Conservation (phyloP, 495 filamentous ascomycete genomes). For the Aspergillus biplanus region DNA sequence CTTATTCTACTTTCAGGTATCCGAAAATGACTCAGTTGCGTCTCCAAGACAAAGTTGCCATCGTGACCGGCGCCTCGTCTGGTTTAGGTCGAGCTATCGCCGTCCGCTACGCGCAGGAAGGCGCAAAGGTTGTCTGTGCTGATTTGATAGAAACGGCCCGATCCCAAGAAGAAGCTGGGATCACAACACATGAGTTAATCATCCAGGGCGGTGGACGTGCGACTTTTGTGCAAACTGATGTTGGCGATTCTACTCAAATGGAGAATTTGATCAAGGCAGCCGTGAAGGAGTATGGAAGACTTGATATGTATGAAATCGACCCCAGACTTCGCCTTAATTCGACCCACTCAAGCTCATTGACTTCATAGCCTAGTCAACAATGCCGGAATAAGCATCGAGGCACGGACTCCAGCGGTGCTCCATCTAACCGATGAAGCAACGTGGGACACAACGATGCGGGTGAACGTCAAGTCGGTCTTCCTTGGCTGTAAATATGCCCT, state of each 20-base stretch:
- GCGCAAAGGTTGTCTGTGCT: slow-evolving; percentile 52
- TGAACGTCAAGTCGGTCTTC: slow-evolving; percentile 51
- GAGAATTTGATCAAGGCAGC: slow-evolving; percentile 39
- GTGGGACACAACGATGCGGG: slow-evolving; percentile 44
- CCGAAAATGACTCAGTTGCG: slow-evolving; percentile 11
- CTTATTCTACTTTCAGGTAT: no score
- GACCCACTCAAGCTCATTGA: slow-evolving; percentile 9
- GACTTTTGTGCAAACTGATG: slow-evolving; percentile 52
- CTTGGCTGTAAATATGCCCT: slow-evolving; percentile 53
- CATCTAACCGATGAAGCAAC: slow-evolving; percentile 40
- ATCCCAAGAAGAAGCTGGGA: slow-evolving; percentile 32
- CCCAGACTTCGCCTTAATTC: not conserved
- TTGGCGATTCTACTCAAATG: slow-evolving; percentile 41
- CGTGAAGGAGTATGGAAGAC: slow-evolving; percentile 44
- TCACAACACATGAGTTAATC: slow-evolving; percentile 49
- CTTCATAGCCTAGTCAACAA: slow-evolving; percentile 54
- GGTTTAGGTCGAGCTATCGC: slow-evolving; percentile 54
- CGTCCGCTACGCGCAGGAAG: slow-evolving; percentile 45
- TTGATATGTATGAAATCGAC: slow-evolving; percentile 50
- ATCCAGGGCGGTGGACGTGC: slow-evolving; percentile 39
- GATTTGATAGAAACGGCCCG: slow-evolving; percentile 43
- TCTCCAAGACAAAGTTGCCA: slow-evolving; percentile 42
- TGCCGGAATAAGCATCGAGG: slow-evolving; percentile 44
- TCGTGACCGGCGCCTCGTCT: slow-evolving; percentile 54
- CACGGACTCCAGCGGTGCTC: slow-evolving; percentile 21